Conservation (phyloP, 768 basidiomycete species). For the Tulasnella sp. region DNA sequence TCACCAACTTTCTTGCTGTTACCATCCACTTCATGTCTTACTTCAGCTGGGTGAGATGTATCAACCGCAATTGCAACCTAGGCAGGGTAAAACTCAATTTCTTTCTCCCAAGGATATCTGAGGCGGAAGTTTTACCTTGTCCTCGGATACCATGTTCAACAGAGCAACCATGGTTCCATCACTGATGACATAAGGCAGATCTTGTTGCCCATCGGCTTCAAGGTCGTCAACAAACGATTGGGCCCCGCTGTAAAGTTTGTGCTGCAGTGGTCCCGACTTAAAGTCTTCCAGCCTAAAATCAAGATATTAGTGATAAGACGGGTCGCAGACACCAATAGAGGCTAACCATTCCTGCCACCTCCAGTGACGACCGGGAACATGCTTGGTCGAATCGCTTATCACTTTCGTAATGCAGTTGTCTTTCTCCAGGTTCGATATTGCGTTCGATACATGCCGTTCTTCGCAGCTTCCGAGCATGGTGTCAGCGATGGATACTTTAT, state of each 20-base stretch:
- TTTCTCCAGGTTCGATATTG: slow-evolving; percentile 56
- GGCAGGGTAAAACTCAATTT: not conserved
- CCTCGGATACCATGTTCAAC: slow-evolving; percentile 75
- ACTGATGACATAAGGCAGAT: slow-evolving; percentile 46
- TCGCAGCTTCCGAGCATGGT: slow-evolving; percentile 54
- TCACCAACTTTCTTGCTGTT: slow-evolving; percentile 86
- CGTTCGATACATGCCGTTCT: slow-evolving; percentile 51
- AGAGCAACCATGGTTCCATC: slow-evolving; percentile 72
- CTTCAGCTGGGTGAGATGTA: slow-evolving; percentile 52
- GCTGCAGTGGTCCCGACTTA: slow-evolving; percentile 57
- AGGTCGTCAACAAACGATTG: slow-evolving; percentile 50
- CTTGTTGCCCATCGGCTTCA: slow-evolving; percentile 21
- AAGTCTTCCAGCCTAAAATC: slow-evolving; percentile 50
- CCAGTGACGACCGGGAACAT: slow-evolving; percentile 65
- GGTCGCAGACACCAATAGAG: not conserved
- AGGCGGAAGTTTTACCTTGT: slow-evolving; percentile 49
- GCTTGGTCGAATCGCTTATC: slow-evolving; percentile 57
- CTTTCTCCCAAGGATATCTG: not conserved
- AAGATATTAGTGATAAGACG: not conserved
- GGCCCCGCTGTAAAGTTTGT: slow-evolving; percentile 70
- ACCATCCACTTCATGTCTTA: slow-evolving; percentile 62
- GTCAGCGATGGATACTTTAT: slow-evolving; percentile 58
- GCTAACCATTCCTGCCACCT: slow-evolving; percentile 66
- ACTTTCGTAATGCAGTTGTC: slow-evolving; percentile 65
- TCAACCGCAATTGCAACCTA: slow-evolving; percentile 75